A percentile compares a stretch with the other conserved stretches of the same genome.
These are phyloP conservation scores for Trametes gibbosa DNA, from an alignment of 768 basidiomycete genomes.

Conservation along the genomic window DNA sequence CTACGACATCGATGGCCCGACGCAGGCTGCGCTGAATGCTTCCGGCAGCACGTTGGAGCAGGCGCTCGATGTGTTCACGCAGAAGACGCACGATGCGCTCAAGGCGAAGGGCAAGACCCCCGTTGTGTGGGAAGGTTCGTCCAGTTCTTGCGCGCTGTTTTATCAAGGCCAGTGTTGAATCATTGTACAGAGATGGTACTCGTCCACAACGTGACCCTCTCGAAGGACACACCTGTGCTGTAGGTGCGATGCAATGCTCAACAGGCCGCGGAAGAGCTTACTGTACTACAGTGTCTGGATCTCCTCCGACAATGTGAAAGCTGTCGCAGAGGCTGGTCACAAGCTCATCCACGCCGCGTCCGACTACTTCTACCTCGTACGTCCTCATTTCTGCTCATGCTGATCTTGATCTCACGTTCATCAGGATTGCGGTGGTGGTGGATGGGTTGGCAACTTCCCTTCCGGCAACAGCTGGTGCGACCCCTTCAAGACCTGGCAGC, in stretches of 20 bases:
- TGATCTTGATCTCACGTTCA: neutral
- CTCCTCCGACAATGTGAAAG: slow-evolving; percentile 55
- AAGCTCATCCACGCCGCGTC: slow-evolving; percentile 66
- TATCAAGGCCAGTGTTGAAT: neutral
- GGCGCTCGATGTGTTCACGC: slow-evolving; percentile 39
- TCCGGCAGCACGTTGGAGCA: slow-evolving; percentile 36
- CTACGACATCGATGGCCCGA: slow-evolving; percentile 38
- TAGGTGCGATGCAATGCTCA: slow-evolving; percentile 26
- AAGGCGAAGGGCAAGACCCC: slow-evolving; percentile 42
- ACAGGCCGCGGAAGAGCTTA: neutral
- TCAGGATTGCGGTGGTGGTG: slow-evolving; percentile 69
- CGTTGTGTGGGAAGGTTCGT: slow-evolving; percentile 44
- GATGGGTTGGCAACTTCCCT: slow-evolving; percentile 59
- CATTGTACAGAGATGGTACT: slow-evolving; percentile 34
- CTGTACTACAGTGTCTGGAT: slow-evolving; percentile 60
- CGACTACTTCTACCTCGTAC: slow-evolving; percentile 75
- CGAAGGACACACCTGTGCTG: slow-evolving; percentile 50
- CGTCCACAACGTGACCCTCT: slow-evolving; percentile 35
- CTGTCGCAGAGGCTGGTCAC: slow-evolving; percentile 60
- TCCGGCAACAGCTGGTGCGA: slow-evolving; percentile 69
- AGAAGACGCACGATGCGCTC: slow-evolving; percentile 34
- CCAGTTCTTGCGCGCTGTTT: neutral
- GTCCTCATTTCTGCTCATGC: slow-evolving; percentile 12
- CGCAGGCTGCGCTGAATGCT: slow-evolving; percentile 31
- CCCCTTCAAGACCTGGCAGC: slow-evolving; percentile 80